Evolutionary conservation across 1,284 basidiomycete genomes (phyloP).

Genomic region (Macrocystidia cucumis): DNA sequence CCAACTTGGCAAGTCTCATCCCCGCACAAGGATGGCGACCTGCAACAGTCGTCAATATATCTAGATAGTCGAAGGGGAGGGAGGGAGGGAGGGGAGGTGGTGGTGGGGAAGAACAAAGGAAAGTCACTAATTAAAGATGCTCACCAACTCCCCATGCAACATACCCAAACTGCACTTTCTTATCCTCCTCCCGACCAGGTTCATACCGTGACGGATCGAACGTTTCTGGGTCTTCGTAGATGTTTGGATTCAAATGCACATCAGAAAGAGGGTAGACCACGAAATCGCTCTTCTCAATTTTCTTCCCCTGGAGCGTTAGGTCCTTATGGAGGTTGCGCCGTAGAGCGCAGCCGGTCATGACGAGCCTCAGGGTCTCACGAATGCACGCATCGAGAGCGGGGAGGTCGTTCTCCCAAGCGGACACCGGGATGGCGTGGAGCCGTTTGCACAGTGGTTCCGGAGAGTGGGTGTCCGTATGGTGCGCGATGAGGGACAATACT

Average conservation of each 20-base stretch:
- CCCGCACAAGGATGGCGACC: slow-evolving; percentile 27
- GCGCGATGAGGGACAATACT: slow-evolving; percentile 14
- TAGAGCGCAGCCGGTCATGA: slow-evolving; percentile 12
- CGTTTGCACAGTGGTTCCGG: slow-evolving; percentile 13
- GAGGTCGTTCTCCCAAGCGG: slow-evolving; percentile 20
- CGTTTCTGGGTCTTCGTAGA: slow-evolving; percentile 22
- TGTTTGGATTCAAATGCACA: slow-evolving; percentile 22
- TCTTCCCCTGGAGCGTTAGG: slow-evolving; percentile 12
- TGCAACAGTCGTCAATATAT: no score
- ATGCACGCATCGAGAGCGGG: slow-evolving; percentile 19
- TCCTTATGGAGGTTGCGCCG: slow-evolving; percentile 17
- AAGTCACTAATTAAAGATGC: no score
- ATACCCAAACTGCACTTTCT: slow-evolving; percentile 19
- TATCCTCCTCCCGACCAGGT: slow-evolving; percentile 20
- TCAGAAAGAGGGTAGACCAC: slow-evolving; percentile 22
- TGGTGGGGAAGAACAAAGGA: no score
- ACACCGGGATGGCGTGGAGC: slow-evolving; percentile 16
- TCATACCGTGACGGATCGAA: slow-evolving; percentile 26
- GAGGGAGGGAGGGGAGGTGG: no score
- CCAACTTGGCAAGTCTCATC: slow-evolving; percentile 28
- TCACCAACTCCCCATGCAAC: slow-evolving; percentile 31
- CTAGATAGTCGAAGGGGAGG: no score
- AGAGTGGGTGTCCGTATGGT: slow-evolving; percentile 11
- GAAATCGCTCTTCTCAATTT: slow-evolving; percentile 13
- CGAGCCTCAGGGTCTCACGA: slow-evolving; percentile 18